Conservation (phyloP, 176 grass and related monocot genomes). For the Eremochloa ophiuroides region DNA sequence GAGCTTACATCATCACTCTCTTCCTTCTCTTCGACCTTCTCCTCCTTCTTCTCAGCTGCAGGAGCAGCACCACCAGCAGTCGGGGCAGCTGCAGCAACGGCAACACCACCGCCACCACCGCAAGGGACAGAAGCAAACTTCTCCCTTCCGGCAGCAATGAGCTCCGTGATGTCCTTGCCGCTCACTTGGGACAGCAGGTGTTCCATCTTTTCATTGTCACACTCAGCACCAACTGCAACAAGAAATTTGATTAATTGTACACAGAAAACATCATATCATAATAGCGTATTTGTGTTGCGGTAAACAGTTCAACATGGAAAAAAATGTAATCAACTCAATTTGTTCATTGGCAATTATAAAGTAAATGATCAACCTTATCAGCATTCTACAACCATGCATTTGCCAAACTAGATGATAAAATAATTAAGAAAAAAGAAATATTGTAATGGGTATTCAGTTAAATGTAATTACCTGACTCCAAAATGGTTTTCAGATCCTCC, state of each 20-base stretch:
- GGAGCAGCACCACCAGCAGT: slow-evolving; percentile 12
- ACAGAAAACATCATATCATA: neutral
- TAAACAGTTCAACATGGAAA: neutral
- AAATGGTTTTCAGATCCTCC: slow-evolving; percentile 27
- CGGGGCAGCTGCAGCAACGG: slow-evolving; percentile 1
- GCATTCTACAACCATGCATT: neutral
- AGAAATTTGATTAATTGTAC: neutral
- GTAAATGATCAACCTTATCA: neutral
- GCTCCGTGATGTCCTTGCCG: slow-evolving; percentile 51
- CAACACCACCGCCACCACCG: slow-evolving; percentile 28
- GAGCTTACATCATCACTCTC: slow-evolving; percentile 56
- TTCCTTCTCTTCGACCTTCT: slow-evolving; percentile 61
- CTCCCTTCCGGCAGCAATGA: slow-evolving; percentile 52
- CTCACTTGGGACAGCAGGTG: slow-evolving; percentile 35
- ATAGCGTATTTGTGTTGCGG: neutral
- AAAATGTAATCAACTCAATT: too few species aligned
- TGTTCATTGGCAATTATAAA: too few species aligned
- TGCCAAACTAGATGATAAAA: neutral
- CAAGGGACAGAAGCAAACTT: slow-evolving; percentile 52
- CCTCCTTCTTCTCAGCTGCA: slow-evolving; percentile 51
- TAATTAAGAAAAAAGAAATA: too few species aligned
- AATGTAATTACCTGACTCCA: slow-evolving; percentile 39
- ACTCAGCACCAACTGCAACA: slow-evolving; percentile 44
- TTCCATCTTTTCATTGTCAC: slow-evolving; percentile 37
- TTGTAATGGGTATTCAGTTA: neutral